A percentile compares a stretch with the other conserved stretches of the same genome.
These are phyloP conservation scores for Quercus phellos DNA, from an alignment of 331 rosid species.

Conservation along the genomic window DNA sequence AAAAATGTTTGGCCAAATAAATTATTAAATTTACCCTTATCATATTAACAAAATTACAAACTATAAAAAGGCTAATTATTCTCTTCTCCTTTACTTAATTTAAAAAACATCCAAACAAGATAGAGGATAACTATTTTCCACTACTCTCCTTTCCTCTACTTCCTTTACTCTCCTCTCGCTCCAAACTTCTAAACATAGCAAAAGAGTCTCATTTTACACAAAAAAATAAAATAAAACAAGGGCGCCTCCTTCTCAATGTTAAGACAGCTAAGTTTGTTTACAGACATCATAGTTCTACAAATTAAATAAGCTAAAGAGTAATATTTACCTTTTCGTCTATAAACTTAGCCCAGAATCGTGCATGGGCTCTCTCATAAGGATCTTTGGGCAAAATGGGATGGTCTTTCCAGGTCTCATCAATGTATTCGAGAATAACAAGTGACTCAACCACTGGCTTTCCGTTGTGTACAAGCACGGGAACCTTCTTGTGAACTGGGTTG, in stretches of 20 bases:
- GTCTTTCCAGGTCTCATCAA: constrained; percentile 38
- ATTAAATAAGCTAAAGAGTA: neutral
- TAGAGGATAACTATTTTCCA: fast-evolving
- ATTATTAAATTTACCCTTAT: fast-evolving
- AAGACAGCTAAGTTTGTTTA: too few relatives aligned
- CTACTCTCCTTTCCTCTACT: too few relatives aligned
- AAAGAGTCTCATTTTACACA: too few relatives aligned
- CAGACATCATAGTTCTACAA: neutral
- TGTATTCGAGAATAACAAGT: constrained; percentile 53
- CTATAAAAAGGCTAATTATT: too few relatives aligned
- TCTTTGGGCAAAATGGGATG: constrained; percentile 31
- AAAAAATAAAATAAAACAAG: too few relatives aligned
- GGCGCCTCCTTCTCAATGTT: too few relatives aligned
- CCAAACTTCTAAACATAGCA: too few relatives aligned
- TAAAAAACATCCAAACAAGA: too few relatives aligned
- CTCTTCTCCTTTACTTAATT: too few relatives aligned
- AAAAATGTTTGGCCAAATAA: fast-evolving
- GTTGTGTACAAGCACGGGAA: constrained; percentile 49
- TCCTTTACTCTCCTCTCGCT: too few relatives aligned
- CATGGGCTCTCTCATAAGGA: constrained; percentile 35
- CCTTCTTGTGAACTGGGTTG: constrained; percentile 54
- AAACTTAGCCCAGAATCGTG: constrained; percentile 58
- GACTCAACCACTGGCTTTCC: constrained; percentile 47
- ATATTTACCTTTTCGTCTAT: constrained; percentile 44
- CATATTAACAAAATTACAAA: too few relatives aligned